Evolutionary conservation across 331 rosid genomes (phyloP).

Genomic region (Phaseolus coccineus): DNA sequence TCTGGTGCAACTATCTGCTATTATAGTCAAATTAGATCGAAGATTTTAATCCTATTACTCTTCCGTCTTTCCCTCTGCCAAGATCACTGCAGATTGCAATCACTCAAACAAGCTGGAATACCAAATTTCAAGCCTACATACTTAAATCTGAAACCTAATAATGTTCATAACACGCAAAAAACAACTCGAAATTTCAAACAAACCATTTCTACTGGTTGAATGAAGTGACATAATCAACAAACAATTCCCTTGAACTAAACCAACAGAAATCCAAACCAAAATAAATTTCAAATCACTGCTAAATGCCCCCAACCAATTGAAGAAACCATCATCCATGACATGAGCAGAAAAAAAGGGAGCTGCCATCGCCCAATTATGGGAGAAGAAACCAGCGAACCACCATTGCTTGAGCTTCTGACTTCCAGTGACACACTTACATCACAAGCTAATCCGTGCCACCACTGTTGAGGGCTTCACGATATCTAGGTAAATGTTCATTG

Average conservation of each 20-base stretch:
- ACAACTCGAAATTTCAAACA: neutral
- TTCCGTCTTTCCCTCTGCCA: neutral
- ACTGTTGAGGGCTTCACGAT: neutral
- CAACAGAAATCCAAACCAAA: neutral
- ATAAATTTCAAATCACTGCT: neutral
- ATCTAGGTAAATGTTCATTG: neutral
- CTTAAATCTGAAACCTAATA: neutral
- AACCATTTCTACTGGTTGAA: neutral
- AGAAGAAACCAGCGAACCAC: neutral
- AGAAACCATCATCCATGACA: neutral
- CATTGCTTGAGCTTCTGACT: constrained; percentile 1
- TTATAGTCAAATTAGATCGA: constrained; percentile 9
- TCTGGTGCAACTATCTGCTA: constrained; percentile 12
- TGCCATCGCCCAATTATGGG: neutral
- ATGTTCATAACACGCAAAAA: neutral
- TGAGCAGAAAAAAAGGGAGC: neutral
- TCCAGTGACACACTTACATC: neutral
- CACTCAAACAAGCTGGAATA: neutral
- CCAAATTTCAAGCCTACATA: constrained; percentile 11
- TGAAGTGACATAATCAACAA: neutral
- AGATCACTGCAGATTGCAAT: neutral
- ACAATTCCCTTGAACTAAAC: neutral
- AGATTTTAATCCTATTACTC: neutral
- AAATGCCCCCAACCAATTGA: neutral
- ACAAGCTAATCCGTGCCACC: constrained; percentile 1